These are phyloP conservation scores for Incumbomyces lentus DNA, from an alignment of 2,329 filamentous ascomycete genomes.

Conservation along the genomic window DNA sequence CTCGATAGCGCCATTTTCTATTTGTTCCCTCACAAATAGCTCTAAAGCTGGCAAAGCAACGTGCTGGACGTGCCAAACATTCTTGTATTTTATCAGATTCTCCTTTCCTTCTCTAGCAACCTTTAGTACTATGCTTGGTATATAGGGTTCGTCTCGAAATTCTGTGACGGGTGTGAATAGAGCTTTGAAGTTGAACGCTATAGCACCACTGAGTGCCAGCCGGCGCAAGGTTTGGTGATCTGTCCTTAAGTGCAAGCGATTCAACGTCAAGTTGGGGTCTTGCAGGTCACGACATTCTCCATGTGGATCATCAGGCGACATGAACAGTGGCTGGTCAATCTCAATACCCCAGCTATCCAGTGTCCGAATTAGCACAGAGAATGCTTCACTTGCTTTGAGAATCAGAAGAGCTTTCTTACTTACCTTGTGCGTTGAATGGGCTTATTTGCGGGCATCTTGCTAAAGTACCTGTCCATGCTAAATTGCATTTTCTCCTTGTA, in stretches of 20 bases:
- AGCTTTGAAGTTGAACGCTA: conserved; percentile 84
- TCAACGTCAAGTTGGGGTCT: conserved; percentile 43
- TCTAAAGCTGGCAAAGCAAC: conserved; percentile 56
- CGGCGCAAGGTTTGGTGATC: conserved; percentile 83
- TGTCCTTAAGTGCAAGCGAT: conserved; percentile 60
- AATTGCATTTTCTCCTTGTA: conserved; percentile 82
- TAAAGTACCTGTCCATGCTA: conserved; percentile 76
- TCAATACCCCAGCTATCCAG: conserved; percentile 65
- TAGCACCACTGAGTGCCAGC: conserved; percentile 61
- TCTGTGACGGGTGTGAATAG: conserved; percentile 65
- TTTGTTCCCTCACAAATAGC: conserved; percentile 56
- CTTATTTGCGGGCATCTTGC: conserved; percentile 61
- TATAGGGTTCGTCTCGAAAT: conserved; percentile 60
- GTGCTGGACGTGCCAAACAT: conserved; percentile 69
- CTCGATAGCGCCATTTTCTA: conserved; percentile 49
- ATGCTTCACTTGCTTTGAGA: neutral
- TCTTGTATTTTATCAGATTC: conserved; percentile 67
- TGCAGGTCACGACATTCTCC: conserved; percentile 51
- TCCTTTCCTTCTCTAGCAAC: conserved; percentile 62
- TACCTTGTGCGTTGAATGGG: conserved; percentile 52
- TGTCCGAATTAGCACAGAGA: neutral
- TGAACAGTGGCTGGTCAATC: conserved; percentile 62
- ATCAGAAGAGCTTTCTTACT: neutral
- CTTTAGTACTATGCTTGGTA: conserved; percentile 59
- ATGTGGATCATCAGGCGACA: conserved; percentile 58